Conservation (phyloP, 106 monocot genomes). For the Acorus gramineus region DNA sequence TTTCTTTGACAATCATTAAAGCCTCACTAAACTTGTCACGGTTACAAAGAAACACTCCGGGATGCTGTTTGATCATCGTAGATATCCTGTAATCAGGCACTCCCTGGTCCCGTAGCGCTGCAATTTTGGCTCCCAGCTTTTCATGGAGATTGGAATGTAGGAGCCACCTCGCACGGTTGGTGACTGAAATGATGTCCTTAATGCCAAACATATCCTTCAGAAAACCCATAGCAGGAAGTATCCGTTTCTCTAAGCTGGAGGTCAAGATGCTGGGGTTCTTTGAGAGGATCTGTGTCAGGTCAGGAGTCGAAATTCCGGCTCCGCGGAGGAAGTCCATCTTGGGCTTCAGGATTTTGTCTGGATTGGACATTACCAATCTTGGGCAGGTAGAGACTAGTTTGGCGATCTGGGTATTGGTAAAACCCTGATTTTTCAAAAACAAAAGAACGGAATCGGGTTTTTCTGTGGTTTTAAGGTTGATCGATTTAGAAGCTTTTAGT, state of each 20-base stretch:
- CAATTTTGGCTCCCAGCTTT: too few species aligned
- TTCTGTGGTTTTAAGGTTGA: slow-evolving; percentile 2
- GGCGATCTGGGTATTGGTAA: slow-evolving; percentile 22
- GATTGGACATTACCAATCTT: not conserved
- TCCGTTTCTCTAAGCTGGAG: slow-evolving; percentile 9
- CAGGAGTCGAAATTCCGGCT: slow-evolving; percentile 13
- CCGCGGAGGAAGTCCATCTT: slow-evolving; percentile 37
- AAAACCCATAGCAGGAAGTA: not conserved
- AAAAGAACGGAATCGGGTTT: slow-evolving; percentile 13
- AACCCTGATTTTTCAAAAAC: slow-evolving; percentile 14
- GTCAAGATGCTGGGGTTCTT: slow-evolving; percentile 7
- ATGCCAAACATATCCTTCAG: too few species aligned
- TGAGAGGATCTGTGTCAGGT: slow-evolving; percentile 14
- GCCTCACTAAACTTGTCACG: slow-evolving; percentile 3
- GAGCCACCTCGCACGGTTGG: too few species aligned
- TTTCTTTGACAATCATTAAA: slow-evolving; percentile 1
- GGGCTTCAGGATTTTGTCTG: slow-evolving; percentile 12
- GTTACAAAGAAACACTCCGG: slow-evolving; percentile 4
- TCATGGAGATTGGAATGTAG: too few species aligned
- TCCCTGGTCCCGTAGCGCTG: not conserved
- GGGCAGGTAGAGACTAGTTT: slow-evolving; percentile 13
- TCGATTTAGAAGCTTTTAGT: not conserved
- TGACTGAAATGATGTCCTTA: too few species aligned
- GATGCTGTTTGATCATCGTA: slow-evolving; percentile 5
- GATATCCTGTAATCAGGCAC: slow-evolving; percentile 13